Base-by-base conservation (phyloP, 169 alveolate genomes). In the Perkinsus marinus region DNA sequence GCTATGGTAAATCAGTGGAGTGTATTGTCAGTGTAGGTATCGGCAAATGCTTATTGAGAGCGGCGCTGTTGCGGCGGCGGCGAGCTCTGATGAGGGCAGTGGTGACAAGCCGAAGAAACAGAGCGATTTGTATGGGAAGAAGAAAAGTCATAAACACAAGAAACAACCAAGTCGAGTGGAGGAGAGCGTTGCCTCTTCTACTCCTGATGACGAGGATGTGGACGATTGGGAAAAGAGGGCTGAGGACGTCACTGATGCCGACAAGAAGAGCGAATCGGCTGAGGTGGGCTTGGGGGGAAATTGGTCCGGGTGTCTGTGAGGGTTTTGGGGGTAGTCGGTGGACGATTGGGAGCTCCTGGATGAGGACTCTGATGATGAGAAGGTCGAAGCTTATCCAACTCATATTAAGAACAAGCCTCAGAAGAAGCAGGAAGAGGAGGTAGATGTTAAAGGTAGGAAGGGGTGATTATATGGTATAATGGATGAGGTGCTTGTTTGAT, bases 361-460 rank as follows among this genome's bases (percentile, higher is more conserved):
- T 57, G 79, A 41, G 46, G 46, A 92, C 39, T 91, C 92, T 2
- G 93, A 92, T 68, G 91, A 90, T 39, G 93, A 90, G 36, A 90
- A 90, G 41, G 93, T 91, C 38, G 94, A 94, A 22, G 69, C 89
- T 34, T 90, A 91, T 43, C 39, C 89, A 68, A 36, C 57, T 34
- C 94, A 95, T 38, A 68, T 39, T 10, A 92, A 94, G 17, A 69
- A 89, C 68, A 94, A 92, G 30, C 91, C 93, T 13, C 95, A 95
- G 92, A 94, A 95, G 90, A 92, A 95, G n/a, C n/a, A n/a, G n/a
- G n/a, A n/a, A n/a, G n/a, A n/a, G 43, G 68, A 92, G 69, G 93
- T 92, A 10, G 91, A 90, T 0, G 91, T 57, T 16, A 57, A 57
- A 30, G 79, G 79, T 57, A 57, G 0, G 91, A 10, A n/a, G n/a